phyloP scores from a whole-genome alignment of 2,329 filamentous ascomycete species.

The Epichloe hybrida region DNA sequence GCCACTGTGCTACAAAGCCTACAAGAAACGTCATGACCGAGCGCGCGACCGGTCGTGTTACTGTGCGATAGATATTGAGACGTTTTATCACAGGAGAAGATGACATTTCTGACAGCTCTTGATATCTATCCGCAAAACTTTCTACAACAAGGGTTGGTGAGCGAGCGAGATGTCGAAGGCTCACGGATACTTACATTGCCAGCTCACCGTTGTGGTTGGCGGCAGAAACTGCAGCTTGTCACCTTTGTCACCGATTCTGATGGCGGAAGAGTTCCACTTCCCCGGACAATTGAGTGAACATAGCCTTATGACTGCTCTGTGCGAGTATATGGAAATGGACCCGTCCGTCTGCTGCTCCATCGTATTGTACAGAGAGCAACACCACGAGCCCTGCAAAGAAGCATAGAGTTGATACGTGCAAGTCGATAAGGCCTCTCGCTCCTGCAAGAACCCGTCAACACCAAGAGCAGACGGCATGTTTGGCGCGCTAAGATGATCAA shows the following conservation, averaged over 20 bases:
- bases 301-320: background rate
- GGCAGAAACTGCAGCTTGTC: background rate
- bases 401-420: background rate
- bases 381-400: background rate
- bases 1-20: background rate
- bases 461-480: background rate
- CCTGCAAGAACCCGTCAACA: conserved; percentile 1
- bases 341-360: background rate
- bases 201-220: conserved; percentile 2
- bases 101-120: background rate
- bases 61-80: background rate
- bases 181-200: conserved; percentile 3
- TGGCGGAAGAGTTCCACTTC: background rate
- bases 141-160: background rate
- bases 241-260: background rate
- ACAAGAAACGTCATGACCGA: background rate
- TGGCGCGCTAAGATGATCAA: background rate
- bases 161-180: background rate
- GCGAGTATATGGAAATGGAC: background rate
- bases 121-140: background rate
- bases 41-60: background rate
- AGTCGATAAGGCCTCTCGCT: background rate
- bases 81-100: background rate
- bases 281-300: background rate
- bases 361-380: background rate